A percentile compares a stretch with the other conserved stretches of the same genome.
Evolutionary conservation across 306 rosid species (phyloP).

Genomic region (Canavalia gladiata): DNA sequence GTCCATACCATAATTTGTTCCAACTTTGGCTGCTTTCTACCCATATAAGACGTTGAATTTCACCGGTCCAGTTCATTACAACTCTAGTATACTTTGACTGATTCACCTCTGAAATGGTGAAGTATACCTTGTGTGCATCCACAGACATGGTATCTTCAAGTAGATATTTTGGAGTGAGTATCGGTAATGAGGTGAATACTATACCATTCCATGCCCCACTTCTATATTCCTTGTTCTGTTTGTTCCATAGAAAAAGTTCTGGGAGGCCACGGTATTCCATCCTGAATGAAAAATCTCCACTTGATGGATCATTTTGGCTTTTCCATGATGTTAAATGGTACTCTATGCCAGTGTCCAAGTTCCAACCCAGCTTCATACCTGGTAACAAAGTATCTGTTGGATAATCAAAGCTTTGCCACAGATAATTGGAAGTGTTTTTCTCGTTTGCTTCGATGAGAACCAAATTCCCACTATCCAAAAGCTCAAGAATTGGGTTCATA

Average conservation of each 20-base stretch:
- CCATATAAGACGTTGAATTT: slow-evolving; percentile 52
- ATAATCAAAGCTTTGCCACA: slow-evolving; percentile 72
- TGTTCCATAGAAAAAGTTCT: slow-evolving; percentile 57
- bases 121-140: slow-evolving; percentile 52
- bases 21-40: slow-evolving; percentile 49
- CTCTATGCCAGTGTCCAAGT: slow-evolving; percentile 47
- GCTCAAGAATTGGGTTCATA: slow-evolving; percentile 49
- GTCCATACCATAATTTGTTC: slow-evolving; percentile 60
- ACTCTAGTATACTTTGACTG: slow-evolving; percentile 50
- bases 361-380: slow-evolving; percentile 69
- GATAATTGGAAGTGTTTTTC: slow-evolving; percentile 31
- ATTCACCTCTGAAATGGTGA: slow-evolving; percentile 22
- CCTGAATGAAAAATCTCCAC: slow-evolving; percentile 51
- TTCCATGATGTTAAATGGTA: slow-evolving; percentile 59
- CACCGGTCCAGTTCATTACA: slow-evolving; percentile 41
- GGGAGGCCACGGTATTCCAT: slow-evolving; percentile 59
- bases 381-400: slow-evolving; percentile 68
- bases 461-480: slow-evolving; percentile 61
- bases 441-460: slow-evolving; percentile 53
- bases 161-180: slow-evolving; percentile 17
- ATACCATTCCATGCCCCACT: slow-evolving; percentile 75
- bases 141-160: slow-evolving; percentile 43
- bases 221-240: slow-evolving; percentile 37
- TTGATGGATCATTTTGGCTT: slow-evolving; percentile 54
- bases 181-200: slow-evolving; percentile 60